A percentile compares a stretch with the other conserved stretches of the same genome.
These are phyloP conservation scores for Cladosporium sp. DNA, from an alignment of 2,329 filamentous ascomycete genomes.

Conservation along the genomic window DNA sequence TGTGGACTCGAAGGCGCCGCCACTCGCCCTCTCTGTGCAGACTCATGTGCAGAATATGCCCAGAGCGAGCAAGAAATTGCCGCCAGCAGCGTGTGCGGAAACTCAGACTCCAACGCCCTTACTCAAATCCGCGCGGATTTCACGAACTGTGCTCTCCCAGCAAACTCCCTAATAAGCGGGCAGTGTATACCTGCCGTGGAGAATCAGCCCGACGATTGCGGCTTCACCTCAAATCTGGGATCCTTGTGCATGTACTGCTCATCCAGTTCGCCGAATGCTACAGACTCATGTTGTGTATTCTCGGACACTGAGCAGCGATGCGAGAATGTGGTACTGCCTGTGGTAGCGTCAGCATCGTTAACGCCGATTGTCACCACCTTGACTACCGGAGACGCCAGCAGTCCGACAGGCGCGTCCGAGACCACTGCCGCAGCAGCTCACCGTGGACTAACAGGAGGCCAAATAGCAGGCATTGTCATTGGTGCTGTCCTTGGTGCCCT, in stretches of 20 bases:
- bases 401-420: slow-evolving; percentile 26
- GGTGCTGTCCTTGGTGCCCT: slow-evolving; percentile 72
- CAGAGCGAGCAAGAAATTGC: slow-evolving; percentile 85
- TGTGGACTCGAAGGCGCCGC: slow-evolving; percentile 67
- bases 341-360: slow-evolving; percentile 59
- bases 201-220: slow-evolving; percentile 87
- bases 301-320: slow-evolving; percentile 75
- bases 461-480: slow-evolving; percentile 87
- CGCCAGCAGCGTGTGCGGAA: slow-evolving; percentile 73
- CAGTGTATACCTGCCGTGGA: slow-evolving; percentile 72
- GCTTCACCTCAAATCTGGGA: slow-evolving; percentile 68
- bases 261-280: slow-evolving; percentile 81
- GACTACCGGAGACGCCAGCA: slow-evolving; percentile 43
- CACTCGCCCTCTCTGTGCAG: slow-evolving; percentile 79
- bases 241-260: slow-evolving; percentile 88
- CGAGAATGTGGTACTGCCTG: slow-evolving; percentile 71
- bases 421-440: slow-evolving; percentile 35
- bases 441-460: slow-evolving; percentile 71
- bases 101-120: slow-evolving; percentile 64
- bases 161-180: slow-evolving; percentile 74
- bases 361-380: slow-evolving; percentile 62
- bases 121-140: slow-evolving; percentile 88
- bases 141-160: slow-evolving; percentile 80
- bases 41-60: slow-evolving; percentile 83
- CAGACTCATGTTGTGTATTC: slow-evolving; percentile 90